Base-by-base conservation (phyloP, 2,329 filamentous ascomycete genomes). In the Cordyceps farinosa region DNA sequence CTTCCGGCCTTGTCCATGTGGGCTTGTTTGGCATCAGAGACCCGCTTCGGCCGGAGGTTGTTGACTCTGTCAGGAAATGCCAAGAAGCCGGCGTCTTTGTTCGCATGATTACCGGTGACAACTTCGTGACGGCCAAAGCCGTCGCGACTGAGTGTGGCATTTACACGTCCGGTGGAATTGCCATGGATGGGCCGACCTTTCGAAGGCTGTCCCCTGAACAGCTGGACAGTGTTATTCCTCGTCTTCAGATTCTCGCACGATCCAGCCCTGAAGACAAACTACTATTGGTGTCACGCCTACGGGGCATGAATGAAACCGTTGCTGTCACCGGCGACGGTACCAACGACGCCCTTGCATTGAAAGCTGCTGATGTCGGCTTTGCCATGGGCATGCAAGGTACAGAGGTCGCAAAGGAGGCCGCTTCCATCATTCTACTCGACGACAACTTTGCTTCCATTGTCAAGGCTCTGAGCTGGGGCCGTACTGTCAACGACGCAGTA, bases 231-330 rank as follows among this genome's bases (percentile, higher is more conserved):
- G 75, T 85, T 29, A 84, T 88, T 47, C 85, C 84, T 6, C 83
- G 86, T 52, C 79, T 90, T 1, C 87, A 88, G 67, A 87, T 90
- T 22, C 80, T 90, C 51, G 88, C 88, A 34, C 82, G 87, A 56
- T 89, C 87, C 0, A 89, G 86, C 50, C 88, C 88, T 0, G 86
- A 90, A 66, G 88, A 90, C 67, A 90, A 90, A 74, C 78, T 85
- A 15, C 82, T 84, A 44, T 79, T 90, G 40, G 87, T 90, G 38
- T 84, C 83, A 68, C 79, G 84, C 47, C 77, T 90, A 1, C 87
- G 87, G 69, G 82, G 85, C 55, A 81, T 89, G 65, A 87, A 87
- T 29, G 84, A 88, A 71, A 87, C 84, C 5, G 87, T 89, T 34
- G 86, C 86, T 44, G 86, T 88, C 1, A 89, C 86, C 45, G 86